Base-by-base conservation (phyloP, 2,329 filamentous ascomycete species). In the Phialophora tarda region DNA sequence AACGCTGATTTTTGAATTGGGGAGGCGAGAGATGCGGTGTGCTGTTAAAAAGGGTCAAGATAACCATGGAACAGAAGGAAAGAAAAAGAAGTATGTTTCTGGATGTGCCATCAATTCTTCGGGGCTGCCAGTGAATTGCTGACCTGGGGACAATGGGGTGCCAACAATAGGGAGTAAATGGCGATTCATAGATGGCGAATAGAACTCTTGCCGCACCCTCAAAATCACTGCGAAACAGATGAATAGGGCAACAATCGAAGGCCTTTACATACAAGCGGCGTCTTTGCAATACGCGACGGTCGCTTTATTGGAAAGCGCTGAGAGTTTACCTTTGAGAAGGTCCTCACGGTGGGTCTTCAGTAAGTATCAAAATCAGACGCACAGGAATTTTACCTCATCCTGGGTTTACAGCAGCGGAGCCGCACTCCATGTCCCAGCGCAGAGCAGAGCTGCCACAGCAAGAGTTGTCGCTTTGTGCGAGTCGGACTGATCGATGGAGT, bases 141-240 rank as follows among this genome's bases (percentile, higher is more conserved):
- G 38, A 21, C 3, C 38, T 21, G 6, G 14, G 17, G 14, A 44
- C 38, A n/a, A 44, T 44, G 7, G 2, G 38, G 17, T 44, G 38
- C 38, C 38, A 23, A 50, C 21, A 50, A 51, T 51, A 51, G 53
- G 7, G 53, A 44, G 58, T 55, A 61, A 48, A 62, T 60, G 44
- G 38, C 28, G 56, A 34, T 34, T 62, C 38, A 44, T 2, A 44
- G 5, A 44, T 44, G 38, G 17, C n/a, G 32, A 51, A 51, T 51
- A 51, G 48, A 23, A 26, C 10, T 51, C 38, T 5, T 41, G 38
- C 38, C 17, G 14, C 30, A 44, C 38, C 14, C 17, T 44, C 17
- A 44, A 17, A n/a, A n/a, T 44, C 38, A 17, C 38, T 8, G 17
- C 17, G 4, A n/a, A 44, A 21, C 7, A 8, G 38, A 44, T n/a